Percentiles rank a stretch among this genome's conserved stretches.
These are phyloP conservation scores for Aspergillus pseudoglaucus DNA, from an alignment of 2,329 filamentous ascomycete species.

Conservation along the genomic window DNA sequence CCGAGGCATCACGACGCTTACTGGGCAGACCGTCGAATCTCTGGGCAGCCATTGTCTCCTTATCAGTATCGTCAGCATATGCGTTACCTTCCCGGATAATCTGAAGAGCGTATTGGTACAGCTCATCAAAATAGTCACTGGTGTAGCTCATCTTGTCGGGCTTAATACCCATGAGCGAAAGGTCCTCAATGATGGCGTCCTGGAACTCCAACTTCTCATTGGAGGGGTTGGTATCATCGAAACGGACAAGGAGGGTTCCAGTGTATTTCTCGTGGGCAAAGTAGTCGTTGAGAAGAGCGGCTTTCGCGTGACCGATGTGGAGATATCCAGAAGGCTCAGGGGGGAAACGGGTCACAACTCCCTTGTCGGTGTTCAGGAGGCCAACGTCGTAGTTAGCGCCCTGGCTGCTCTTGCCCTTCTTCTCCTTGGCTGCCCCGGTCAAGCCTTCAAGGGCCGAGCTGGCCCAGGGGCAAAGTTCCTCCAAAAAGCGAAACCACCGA, in stretches of 20 bases:
- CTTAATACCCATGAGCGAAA: slow-evolving; percentile 84
- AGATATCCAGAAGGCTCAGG: slow-evolving; percentile 94
- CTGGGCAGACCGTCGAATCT: slow-evolving; percentile 78
- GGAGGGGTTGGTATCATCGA: slow-evolving; percentile 94
- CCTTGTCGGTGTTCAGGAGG: slow-evolving; percentile 75
- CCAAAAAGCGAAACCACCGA: slow-evolving; percentile 83
- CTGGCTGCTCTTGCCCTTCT: slow-evolving; percentile 64
- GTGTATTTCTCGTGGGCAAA: slow-evolving; percentile 92
- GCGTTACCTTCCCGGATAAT: slow-evolving; percentile 83
- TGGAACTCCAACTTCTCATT: slow-evolving; percentile 98
- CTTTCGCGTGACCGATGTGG: slow-evolving; percentile 94
- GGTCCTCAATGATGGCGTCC: slow-evolving; percentile 86
- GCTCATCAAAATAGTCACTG: slow-evolving; percentile 88
- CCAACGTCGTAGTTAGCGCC: slow-evolving; percentile 86
- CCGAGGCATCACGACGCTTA: slow-evolving; percentile 66
- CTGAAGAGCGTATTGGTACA: slow-evolving; percentile 77
- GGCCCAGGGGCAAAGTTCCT: slow-evolving; percentile 73
- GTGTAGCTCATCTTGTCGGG: slow-evolving; percentile 84
- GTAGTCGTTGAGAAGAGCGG: slow-evolving; percentile 88
- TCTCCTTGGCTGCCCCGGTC: slow-evolving; percentile 62
- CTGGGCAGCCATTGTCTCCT: slow-evolving; percentile 80
- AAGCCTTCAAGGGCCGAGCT: slow-evolving; percentile 62
- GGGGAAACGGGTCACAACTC: slow-evolving; percentile 85
- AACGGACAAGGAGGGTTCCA: slow-evolving; percentile 81
- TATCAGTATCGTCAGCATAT: slow-evolving; percentile 90